Evolutionary conservation across 371 early-diverging fungal species (phyloP).

Genomic region (Phascolomyces articulosus): DNA sequence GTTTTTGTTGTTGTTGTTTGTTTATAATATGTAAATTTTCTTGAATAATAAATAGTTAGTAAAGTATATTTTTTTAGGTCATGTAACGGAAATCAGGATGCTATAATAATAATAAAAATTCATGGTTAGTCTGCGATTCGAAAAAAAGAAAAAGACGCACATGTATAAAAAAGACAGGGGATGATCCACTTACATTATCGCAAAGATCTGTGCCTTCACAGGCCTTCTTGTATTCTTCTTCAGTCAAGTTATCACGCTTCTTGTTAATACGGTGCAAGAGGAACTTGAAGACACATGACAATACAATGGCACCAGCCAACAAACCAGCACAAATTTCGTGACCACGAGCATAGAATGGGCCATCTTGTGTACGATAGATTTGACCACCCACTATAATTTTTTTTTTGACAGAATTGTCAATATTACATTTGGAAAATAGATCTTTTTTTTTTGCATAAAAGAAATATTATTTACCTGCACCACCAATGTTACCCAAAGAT

Average conservation of each 20-base stretch:
- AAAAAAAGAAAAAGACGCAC: too few relatives aligned
- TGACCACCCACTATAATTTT: constrained; percentile 70
- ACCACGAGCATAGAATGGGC: constrained; percentile 54
- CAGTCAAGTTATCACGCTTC: constrained; percentile 12
- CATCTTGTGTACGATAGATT: constrained; percentile 61
- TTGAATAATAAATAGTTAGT: neutral
- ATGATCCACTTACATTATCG: constrained; percentile 40
- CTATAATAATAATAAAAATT: constrained; percentile 9
- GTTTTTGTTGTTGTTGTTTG: too few relatives aligned
- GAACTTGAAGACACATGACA: constrained; percentile 48
- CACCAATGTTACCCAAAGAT: constrained; percentile 49
- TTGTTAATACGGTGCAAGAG: constrained; percentile 24
- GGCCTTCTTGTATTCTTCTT: constrained; percentile 52
- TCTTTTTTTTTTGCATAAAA: too few relatives aligned
- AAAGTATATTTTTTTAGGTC: constrained; percentile 40
- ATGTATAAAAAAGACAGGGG: too few relatives aligned
- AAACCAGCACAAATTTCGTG: constrained; percentile 49
- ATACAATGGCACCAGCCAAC: constrained; percentile 43
- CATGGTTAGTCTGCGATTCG: too few relatives aligned
- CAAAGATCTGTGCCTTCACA: constrained; percentile 50
- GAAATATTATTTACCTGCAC: neutral
- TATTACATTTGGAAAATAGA: too few relatives aligned
- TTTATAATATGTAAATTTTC: too few relatives aligned
- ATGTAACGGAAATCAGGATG: constrained; percentile 62
- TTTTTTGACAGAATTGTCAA: too few relatives aligned